Evolutionary conservation across 2,329 filamentous ascomycete species (phyloP).

Genomic region (Dactylellina leptospora): DNA sequence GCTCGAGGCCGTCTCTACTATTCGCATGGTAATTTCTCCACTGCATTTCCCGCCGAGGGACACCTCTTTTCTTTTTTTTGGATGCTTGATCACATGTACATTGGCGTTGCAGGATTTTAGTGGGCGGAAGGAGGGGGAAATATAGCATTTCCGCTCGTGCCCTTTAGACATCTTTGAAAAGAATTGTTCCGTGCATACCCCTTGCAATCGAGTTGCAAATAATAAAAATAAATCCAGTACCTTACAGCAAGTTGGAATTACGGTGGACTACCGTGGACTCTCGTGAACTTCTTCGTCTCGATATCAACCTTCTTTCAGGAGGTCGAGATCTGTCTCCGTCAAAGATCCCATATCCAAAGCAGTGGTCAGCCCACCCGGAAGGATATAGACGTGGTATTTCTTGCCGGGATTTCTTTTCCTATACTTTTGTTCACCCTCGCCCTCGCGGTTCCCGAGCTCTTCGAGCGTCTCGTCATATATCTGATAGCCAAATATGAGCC

Average conservation of each 20-base stretch:
- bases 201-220: too few relatives aligned
- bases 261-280: too few relatives aligned
- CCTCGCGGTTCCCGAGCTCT: slow-evolving; percentile 52
- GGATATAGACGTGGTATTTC: slow-evolving; percentile 65
- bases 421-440: slow-evolving; percentile 45
- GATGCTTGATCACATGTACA: background rate
- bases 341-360: slow-evolving; percentile 67
- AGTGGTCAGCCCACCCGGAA: slow-evolving; percentile 69
- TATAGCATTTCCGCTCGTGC: background rate
- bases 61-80: background rate
- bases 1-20: too few relatives aligned
- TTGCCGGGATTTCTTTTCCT: slow-evolving; percentile 54
- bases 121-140: background rate
- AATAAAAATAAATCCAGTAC: too few relatives aligned
- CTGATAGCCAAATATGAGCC: slow-evolving; percentile 70
- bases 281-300: too few relatives aligned
- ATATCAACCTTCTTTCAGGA: slow-evolving; percentile 43
- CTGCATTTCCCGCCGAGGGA: too few relatives aligned
- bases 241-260: too few relatives aligned
- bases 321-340: slow-evolving; percentile 57
- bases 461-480: slow-evolving; percentile 63
- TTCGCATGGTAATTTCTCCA: too few relatives aligned
- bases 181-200: background rate
- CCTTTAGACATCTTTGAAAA: too few relatives aligned
- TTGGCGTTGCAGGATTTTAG: background rate